These are phyloP conservation scores for Pholiota conissans DNA, from an alignment of 768 basidiomycete species.

Conservation along the genomic window DNA sequence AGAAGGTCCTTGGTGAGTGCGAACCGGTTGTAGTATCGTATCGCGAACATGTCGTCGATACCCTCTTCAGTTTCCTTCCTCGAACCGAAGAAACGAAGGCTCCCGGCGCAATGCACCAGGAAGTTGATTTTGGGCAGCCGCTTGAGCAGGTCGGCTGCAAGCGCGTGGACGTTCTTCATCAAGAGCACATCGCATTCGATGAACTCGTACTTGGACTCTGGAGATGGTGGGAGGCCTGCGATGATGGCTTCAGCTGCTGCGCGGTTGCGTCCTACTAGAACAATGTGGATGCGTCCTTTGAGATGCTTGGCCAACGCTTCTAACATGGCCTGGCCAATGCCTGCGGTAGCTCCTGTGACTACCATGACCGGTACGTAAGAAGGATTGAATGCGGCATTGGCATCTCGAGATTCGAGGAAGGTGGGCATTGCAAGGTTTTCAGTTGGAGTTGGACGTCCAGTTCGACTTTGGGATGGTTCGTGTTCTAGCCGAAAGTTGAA, in stretches of 20 bases:
- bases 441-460: no score
- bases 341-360: conserved; percentile 29
- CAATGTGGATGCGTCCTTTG: conserved; percentile 40
- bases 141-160: conserved; percentile 26
- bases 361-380: conserved; percentile 25
- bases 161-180: conserved; percentile 36
- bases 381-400: conserved; percentile 24
- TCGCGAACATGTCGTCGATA: conserved; percentile 37
- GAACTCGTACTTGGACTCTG: conserved; percentile 30
- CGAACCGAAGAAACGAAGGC: conserved; percentile 26
- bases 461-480: no score
- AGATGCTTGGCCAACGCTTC: conserved; percentile 35
- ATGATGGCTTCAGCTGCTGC: conserved; percentile 37
- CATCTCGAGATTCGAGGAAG: conserved; percentile 16
- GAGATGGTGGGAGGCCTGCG: conserved; percentile 22
- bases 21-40: conserved; percentile 41
- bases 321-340: conserved; percentile 34
- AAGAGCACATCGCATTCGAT: conserved; percentile 37
- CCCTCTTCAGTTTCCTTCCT: conserved; percentile 42
- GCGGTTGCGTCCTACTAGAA: conserved; percentile 40
- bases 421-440: conserved; percentile 19
- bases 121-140: conserved; percentile 40
- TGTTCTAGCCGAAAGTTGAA: no score
- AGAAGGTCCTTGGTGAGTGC: conserved; percentile 39
- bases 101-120: conserved; percentile 36